Conservation (phyloP, 495 filamentous ascomycete genomes). For the Aspergillus ostianus region DNA sequence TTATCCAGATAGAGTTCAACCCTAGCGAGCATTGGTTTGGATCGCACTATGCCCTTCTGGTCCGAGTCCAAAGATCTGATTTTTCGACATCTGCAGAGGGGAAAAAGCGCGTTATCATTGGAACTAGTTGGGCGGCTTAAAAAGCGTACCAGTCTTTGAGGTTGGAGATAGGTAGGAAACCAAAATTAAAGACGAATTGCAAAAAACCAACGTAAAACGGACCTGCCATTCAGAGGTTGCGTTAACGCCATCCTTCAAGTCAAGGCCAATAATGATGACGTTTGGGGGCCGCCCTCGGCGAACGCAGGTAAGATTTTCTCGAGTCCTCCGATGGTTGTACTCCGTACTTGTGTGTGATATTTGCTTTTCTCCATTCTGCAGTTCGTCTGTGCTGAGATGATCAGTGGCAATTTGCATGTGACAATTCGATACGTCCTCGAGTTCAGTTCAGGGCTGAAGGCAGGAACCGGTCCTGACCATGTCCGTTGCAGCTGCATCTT, state of each 20-base stretch:
- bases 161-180: background rate
- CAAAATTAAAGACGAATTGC: background rate
- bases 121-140: background rate
- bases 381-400: background rate
- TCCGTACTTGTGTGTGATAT: background rate
- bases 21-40: background rate
- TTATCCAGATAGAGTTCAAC: constrained; percentile 8
- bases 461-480: background rate
- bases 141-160: background rate
- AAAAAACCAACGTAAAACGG: background rate
- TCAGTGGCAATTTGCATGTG: background rate
- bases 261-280: background rate
- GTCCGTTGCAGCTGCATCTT: background rate
- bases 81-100: background rate
- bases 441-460: background rate
- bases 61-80: background rate
- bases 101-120: background rate
- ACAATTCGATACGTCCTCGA: background rate
- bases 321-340: background rate
- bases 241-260: background rate
- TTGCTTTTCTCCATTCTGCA: background rate
- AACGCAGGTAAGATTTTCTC: background rate
- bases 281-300: background rate
- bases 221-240: background rate
- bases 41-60: constrained; percentile 5